Base-by-base conservation (phyloP, 441 rosid species). In the Raphanus hybrid region DNA sequence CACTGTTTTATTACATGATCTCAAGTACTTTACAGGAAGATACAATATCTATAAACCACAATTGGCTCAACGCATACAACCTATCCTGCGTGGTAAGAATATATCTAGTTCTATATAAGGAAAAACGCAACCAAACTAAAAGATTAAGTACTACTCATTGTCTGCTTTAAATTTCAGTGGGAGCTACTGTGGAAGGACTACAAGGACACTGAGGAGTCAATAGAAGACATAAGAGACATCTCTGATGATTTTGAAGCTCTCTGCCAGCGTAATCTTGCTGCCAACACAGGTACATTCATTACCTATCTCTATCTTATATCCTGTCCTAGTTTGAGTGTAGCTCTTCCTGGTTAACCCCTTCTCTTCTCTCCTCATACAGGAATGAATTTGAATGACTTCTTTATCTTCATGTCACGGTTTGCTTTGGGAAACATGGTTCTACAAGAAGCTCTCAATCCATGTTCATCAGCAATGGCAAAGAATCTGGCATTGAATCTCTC, bases 41-140 rank as follows among this genome's bases (percentile, higher is more conserved):
- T 67, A 90, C 97, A 0, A 63, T 93, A 84, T 93, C 98, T 23
- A 96, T 96, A 86, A 93, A 92, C 83, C 98, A 96, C 98, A 96
- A 93, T 73, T 93, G 98, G 99, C 89, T 93, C 84, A 93, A 96
- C 63, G 93, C 87, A n/a, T 84, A 90, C 82, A 93, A 92, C 82
- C 81, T 96, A 80, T 84, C 88, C 64, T 91, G 97, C 88, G 94
- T 93, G 89, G 99, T 93, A 87, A 90, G 91, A 78, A 20, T 54
- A 27, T 67, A 54, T 65, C 65, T 23, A 50, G 35, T 48, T 72
- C 57, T 37, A 37, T 16, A 26, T 14, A 57, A 55, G 52, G 2
- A 66, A 66, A 67, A 3, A 11, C 27, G 65, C 50, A 37, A 27
- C 6, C 3, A 32, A 62, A 16, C 66, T 69, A 68, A 64, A 81